These are phyloP conservation scores for Escallonia herrerae DNA, from an alignment of 129 eudicot genomes.

Conservation along the genomic window DNA sequence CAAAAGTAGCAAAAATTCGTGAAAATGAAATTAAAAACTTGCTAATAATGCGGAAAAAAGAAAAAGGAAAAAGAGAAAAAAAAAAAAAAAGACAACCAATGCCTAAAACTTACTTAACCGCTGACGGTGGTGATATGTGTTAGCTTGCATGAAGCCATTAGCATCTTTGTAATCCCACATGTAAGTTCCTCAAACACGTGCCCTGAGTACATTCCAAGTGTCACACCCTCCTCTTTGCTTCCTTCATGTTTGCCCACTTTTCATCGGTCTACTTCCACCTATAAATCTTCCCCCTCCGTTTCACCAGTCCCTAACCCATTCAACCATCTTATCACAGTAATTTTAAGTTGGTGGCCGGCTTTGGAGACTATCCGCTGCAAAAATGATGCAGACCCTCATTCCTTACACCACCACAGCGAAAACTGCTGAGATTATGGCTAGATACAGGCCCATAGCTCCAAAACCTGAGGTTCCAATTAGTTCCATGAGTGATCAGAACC, in stretches of 20 bases:
- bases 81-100: no score
- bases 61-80: no score
- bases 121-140: constrained; percentile 11
- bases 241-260: constrained; percentile 54
- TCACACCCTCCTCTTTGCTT: constrained; percentile 31
- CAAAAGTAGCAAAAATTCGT: no score
- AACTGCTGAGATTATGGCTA: constrained; percentile 79
- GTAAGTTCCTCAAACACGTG: constrained; percentile 55
- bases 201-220: constrained; percentile 74
- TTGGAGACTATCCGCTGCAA: background rate
- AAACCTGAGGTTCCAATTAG: constrained; percentile 31
- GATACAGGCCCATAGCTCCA: constrained; percentile 84
- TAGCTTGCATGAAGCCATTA: constrained; percentile 28
- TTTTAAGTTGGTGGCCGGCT: background rate
- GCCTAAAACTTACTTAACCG: background rate
- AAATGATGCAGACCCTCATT: constrained; percentile 54
- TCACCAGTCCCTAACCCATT: background rate
- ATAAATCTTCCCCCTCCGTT: constrained; percentile 17
- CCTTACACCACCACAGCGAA: constrained; percentile 47
- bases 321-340: background rate
- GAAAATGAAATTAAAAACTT: no score
- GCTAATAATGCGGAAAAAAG: no score
- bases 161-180: constrained; percentile 24
- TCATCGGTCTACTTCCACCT: constrained; percentile 38
- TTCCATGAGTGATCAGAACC: background rate